Conservation (phyloP, 306 rosid genomes). For the Cicer cuneatum region DNA sequence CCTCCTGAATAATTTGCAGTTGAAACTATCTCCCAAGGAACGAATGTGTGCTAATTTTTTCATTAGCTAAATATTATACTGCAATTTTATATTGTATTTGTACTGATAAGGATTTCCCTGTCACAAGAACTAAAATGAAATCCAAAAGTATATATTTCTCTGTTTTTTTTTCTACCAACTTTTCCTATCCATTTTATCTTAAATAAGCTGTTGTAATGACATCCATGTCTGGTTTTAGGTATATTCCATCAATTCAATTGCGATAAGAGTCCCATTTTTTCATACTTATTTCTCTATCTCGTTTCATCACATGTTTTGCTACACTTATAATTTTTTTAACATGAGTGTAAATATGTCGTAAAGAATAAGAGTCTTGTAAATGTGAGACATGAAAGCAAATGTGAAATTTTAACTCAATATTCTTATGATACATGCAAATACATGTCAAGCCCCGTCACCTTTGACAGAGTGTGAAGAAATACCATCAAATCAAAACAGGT, state of each 20-base stretch:
- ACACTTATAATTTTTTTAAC: neutral
- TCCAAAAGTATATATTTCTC: neutral
- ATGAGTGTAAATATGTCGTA: neutral
- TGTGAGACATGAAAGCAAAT: neutral
- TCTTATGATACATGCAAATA: slow-evolving; percentile 1
- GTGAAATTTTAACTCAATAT: neutral
- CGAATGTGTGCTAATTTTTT: neutral
- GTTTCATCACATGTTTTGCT: neutral
- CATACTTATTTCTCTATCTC: too few relatives aligned
- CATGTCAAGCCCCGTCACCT: neutral
- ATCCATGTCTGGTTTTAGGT: too few relatives aligned
- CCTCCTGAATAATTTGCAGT: neutral
- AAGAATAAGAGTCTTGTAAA: neutral
- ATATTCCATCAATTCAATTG: neutral
- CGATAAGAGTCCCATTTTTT: too few relatives aligned
- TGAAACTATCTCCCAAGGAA: slow-evolving; percentile 1
- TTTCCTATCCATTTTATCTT: too few relatives aligned
- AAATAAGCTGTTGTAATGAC: neutral
- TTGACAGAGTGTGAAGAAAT: too few relatives aligned
- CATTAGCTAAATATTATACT: too few relatives aligned
- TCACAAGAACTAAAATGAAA: neutral
- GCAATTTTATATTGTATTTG: neutral
- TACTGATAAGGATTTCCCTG: neutral
- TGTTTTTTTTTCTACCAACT: neutral
- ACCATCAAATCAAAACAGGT: neutral